phyloP scores from a whole-genome alignment of 2,329 filamentous ascomycete species.

The Trematosphaeria pertusa region DNA sequence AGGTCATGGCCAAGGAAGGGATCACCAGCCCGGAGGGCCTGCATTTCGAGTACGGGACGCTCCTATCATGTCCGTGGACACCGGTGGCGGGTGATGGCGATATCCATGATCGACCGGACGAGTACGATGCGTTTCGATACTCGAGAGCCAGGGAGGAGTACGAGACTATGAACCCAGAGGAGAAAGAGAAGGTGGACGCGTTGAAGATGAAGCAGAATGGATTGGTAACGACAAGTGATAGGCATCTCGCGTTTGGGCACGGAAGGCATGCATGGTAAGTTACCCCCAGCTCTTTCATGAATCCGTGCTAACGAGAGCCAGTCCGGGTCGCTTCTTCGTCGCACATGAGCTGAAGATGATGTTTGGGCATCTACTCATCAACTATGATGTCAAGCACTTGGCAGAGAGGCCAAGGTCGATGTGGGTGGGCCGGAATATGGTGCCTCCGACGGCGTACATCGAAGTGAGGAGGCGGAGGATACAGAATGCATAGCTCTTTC shows the following conservation, averaged over 20 bases:
- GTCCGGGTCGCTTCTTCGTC: slow-evolving; percentile 49
- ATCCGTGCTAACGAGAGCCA: slow-evolving; percentile 16
- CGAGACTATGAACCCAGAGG: slow-evolving; percentile 22
- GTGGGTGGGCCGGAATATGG: slow-evolving; percentile 27
- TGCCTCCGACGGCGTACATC: slow-evolving; percentile 24
- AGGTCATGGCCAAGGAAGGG: slow-evolving; percentile 68
- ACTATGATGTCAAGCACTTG: slow-evolving; percentile 46
- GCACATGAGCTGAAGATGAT: slow-evolving; percentile 48
- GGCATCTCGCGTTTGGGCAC: slow-evolving; percentile 63
- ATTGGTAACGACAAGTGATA: slow-evolving; percentile 61
- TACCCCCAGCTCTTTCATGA: slow-evolving; percentile 30
- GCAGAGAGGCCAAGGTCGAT: slow-evolving; percentile 27
- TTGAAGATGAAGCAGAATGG: slow-evolving; percentile 51
- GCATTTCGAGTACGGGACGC: slow-evolving; percentile 23
- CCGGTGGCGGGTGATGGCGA: slow-evolving; percentile 24
- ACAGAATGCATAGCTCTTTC: too few relatives aligned
- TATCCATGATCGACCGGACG: slow-evolving; percentile 19
- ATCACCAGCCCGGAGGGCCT: slow-evolving; percentile 80
- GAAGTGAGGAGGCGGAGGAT: slow-evolving; percentile 11
- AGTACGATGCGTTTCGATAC: slow-evolving; percentile 34
- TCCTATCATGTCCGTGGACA: slow-evolving; percentile 27
- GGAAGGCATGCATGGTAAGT: slow-evolving; percentile 57
- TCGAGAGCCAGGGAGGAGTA: slow-evolving; percentile 29
- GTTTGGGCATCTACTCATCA: slow-evolving; percentile 44
- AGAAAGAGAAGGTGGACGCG: slow-evolving; percentile 24